Conservation (phyloP, 1,284 basidiomycete genomes). For the Papiliotrema flavescens region DNA sequence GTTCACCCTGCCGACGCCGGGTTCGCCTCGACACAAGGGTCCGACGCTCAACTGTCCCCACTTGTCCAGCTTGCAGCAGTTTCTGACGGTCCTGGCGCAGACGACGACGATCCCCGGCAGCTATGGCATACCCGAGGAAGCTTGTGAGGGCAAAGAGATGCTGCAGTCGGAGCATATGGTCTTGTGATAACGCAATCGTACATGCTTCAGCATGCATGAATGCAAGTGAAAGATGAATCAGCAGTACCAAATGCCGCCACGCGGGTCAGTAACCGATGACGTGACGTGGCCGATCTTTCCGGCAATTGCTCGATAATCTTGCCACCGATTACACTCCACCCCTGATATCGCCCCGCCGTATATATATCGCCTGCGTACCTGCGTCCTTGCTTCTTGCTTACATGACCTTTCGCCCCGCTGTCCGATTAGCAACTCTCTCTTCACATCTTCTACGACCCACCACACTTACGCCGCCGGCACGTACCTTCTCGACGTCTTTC, state of each 20-base stretch:
- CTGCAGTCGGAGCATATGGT: not conserved
- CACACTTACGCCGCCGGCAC: not conserved
- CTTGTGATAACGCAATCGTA: too few species aligned
- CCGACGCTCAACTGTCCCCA: not conserved
- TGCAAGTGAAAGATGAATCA: too few species aligned
- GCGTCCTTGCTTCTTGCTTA: not conserved
- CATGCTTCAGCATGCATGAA: too few species aligned
- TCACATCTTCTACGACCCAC: not conserved
- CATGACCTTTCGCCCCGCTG: not conserved
- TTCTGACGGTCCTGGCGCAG: constrained; percentile 1
- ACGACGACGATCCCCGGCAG: not conserved
- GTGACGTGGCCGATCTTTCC: too few species aligned
- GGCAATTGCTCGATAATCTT: not conserved
- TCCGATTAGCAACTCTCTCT: not conserved
- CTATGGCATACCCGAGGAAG: not conserved
- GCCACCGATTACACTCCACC: not conserved
- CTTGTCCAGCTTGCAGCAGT: not conserved
- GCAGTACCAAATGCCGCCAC: too few species aligned
- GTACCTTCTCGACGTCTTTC: constrained; percentile 14
- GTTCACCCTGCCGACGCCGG: constrained; percentile 8
- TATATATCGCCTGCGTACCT: not conserved
- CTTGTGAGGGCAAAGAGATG: not conserved
- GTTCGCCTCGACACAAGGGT: not conserved
- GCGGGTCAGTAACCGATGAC: too few species aligned
- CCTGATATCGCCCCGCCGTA: not conserved